phyloP scores from a whole-genome alignment of 805 yeast genomes.

The Saccharomycopsis fermentans region DNA sequence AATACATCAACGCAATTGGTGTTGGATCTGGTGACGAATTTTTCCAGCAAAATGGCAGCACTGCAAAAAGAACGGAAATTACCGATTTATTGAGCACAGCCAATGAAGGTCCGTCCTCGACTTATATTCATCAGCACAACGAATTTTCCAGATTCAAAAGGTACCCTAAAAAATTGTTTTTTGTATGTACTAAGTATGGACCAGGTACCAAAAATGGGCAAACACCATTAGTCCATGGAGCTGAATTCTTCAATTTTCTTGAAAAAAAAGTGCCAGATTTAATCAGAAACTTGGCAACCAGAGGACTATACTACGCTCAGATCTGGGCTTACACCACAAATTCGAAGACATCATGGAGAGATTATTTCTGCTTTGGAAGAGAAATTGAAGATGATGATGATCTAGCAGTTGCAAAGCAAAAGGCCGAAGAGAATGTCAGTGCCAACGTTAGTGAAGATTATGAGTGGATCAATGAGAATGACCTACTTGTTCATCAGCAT shows the following conservation, averaged over 20 bases:
- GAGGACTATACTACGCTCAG: constrained; percentile 24
- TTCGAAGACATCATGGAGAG: constrained; percentile 24
- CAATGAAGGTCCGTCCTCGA: constrained; percentile 25
- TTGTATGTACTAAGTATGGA: constrained; percentile 20
- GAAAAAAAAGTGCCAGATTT: constrained; percentile 21
- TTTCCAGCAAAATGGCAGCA: constrained; percentile 26
- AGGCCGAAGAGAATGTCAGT: constrained; percentile 22
- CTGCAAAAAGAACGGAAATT: constrained; percentile 23
- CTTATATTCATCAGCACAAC: constrained; percentile 25
- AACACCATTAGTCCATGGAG: constrained; percentile 29
- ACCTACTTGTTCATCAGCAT: constrained; percentile 25
- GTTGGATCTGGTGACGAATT: constrained; percentile 20
- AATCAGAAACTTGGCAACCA: constrained; percentile 19
- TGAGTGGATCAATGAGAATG: constrained; percentile 23
- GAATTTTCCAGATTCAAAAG: constrained; percentile 26
- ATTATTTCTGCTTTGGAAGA: constrained; percentile 26
- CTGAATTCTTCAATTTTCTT: constrained; percentile 23
- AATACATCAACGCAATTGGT: constrained; percentile 22
- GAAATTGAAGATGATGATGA: constrained; percentile 22
- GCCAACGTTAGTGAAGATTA: constrained; percentile 23
- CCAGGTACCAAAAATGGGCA: constrained; percentile 25
- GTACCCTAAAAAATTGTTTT: constrained; percentile 24
- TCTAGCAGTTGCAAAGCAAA: constrained; percentile 21
- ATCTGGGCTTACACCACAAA: constrained; percentile 22
- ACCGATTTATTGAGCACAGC: constrained; percentile 25